These are phyloP conservation scores for Helianthus tuberosus DNA, from an alignment of 129 eudicot species.

Conservation along the genomic window DNA sequence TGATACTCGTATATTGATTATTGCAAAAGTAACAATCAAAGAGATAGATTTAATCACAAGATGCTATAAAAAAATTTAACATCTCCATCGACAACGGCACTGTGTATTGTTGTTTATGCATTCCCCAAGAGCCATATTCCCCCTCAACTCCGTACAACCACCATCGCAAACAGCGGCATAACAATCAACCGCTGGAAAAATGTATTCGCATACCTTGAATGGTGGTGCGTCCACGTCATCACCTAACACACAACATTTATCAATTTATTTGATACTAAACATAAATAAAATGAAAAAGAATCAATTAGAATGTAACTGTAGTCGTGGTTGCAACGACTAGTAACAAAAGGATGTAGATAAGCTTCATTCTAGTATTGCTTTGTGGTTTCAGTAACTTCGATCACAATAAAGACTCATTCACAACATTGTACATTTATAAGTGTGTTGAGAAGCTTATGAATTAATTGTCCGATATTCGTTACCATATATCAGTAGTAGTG, in stretches of 20 bases:
- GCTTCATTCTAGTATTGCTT: background rate
- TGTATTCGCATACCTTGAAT: background rate
- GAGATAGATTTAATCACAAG: background rate
- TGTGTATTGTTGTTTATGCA: background rate
- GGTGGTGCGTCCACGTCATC: background rate
- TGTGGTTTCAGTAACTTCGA: background rate
- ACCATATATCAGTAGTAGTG: background rate
- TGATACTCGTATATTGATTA: background rate
- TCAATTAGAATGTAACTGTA: background rate
- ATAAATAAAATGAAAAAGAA: background rate
- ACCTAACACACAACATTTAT: background rate
- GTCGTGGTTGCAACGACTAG: background rate
- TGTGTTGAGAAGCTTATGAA: background rate
- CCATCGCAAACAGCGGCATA: background rate
- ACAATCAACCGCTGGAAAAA: background rate
- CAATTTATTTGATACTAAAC: background rate
- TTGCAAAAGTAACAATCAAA: background rate
- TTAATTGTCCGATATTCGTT: background rate
- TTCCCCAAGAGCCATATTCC: background rate
- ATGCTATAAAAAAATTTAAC: background rate
- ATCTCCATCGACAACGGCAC: conserved; percentile 5
- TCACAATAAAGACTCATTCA: background rate
- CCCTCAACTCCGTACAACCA: background rate
- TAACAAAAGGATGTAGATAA: background rate
- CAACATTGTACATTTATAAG: background rate